Evolutionary conservation across 2,329 filamentous ascomycete genomes (phyloP), one percentile per base, ranked within the genome.

Genomic region (Ophiosphaerella korrae): DNA sequence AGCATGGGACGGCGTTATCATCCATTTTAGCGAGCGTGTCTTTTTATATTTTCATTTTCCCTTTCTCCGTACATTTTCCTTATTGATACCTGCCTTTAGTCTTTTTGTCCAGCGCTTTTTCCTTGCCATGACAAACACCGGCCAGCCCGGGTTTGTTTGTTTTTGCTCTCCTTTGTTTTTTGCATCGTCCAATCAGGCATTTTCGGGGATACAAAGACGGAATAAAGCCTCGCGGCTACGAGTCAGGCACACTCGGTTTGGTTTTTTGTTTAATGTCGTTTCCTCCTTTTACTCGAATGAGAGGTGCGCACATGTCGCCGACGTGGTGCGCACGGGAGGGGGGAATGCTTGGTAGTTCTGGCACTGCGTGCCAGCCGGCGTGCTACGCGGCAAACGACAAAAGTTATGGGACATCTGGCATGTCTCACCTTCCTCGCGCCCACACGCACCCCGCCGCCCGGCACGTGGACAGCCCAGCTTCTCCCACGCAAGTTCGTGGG

Each of bases 1-100:
- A 74, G 78, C 78, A 82, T 82, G 74, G 78, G 80, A 81, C 77
- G 80, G 81, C 79, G 80, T 82, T 76, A 45, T 74, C 68, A 75
- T 75, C 72, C 73, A 75, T 73, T 77, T 72, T 74, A 74, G 70
- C 72, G 69, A 73, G 59, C 45, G 45, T 66, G 59, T 53, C 18
- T 67, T 66, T 61, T 54, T 54, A 7, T 62, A 58, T 62, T 59
- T 45, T 66, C 43, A 60, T 71, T 72, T 74, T 67, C 68, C 76
- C 21, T 39, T 41, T 24, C 23, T 67, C 63, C 64, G 65, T 68
- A 69, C 65, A 66, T 66, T 66, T 67, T 73, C 67, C 59, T 71
- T 29, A 29, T 72, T 63, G 72, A 76, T 75, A 75, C 74, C 73
- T 74, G 71, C 69, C 74, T 69, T 66, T 70, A 71, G 71, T 74